A percentile compares a stretch with the other conserved stretches of the same genome.
phyloP scores from a whole-genome alignment of 768 basidiomycete genomes.

The Pulveroboletus sp. region DNA sequence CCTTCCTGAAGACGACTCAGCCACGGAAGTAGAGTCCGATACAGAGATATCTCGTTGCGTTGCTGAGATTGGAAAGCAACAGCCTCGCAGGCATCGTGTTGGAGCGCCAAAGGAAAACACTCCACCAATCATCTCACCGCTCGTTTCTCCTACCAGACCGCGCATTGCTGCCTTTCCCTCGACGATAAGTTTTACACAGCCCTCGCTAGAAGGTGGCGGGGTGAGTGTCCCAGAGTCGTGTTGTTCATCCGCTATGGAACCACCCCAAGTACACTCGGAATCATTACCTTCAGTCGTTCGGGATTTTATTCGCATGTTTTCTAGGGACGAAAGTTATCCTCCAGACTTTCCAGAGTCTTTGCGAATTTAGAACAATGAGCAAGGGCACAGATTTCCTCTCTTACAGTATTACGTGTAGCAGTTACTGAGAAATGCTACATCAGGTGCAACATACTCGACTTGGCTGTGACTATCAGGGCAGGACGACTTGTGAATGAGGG shows the following conservation, averaged over 20 bases:
- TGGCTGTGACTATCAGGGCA: slow-evolving; percentile 2
- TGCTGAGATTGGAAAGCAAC: slow-evolving; percentile 15
- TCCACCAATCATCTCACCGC: slow-evolving; percentile 20
- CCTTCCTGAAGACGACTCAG: slow-evolving; percentile 23
- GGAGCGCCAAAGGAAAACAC: slow-evolving; percentile 1
- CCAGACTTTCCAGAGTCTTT: slow-evolving; percentile 32
- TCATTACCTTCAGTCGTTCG: slow-evolving; percentile 27
- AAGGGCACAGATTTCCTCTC: neutral
- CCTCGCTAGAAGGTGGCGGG: slow-evolving; percentile 7
- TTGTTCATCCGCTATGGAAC: neutral
- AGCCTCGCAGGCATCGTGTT: neutral
- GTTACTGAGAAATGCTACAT: neutral
- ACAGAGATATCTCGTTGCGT: slow-evolving; percentile 21
- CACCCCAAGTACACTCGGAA: neutral
- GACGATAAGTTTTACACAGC: neutral
- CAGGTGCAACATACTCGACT: neutral
- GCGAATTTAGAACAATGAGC: slow-evolving; percentile 7
- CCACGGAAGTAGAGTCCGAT: slow-evolving; percentile 32
- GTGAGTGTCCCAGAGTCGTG: neutral
- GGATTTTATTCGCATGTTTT: slow-evolving; percentile 31
- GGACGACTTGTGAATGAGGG: slow-evolving; percentile 2
- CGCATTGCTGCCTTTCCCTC: slow-evolving; percentile 4
- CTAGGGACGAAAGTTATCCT: slow-evolving; percentile 33
- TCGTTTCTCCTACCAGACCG: slow-evolving; percentile 25
- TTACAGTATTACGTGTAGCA: too few relatives aligned